Conservation (phyloP, 352 stramenopile genomes). For the Plasmopara muralis region DNA sequence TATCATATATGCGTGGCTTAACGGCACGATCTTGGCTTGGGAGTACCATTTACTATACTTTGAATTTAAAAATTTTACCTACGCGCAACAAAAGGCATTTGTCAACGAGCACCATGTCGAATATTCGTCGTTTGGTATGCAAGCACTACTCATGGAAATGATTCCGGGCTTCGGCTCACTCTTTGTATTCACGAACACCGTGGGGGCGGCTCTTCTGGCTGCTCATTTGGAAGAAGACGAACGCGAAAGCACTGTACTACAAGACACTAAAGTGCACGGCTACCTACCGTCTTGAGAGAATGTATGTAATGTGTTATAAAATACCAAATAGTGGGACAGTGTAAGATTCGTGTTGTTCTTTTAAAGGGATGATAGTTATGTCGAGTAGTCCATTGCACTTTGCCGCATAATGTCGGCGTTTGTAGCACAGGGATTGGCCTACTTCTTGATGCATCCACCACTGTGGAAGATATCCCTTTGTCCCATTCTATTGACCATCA, state of each 20-base stretch:
- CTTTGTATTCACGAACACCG: constrained; percentile 69
- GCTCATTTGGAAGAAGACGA: constrained; percentile 53
- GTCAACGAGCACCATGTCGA: constrained; percentile 40
- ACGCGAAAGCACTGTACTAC: too few species aligned
- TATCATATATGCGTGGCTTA: constrained; percentile 58
- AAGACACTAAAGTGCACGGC: constrained; percentile 12
- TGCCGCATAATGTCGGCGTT: too few species aligned
- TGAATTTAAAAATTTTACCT: constrained; percentile 55
- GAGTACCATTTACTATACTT: constrained; percentile 76
- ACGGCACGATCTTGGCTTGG: constrained; percentile 61
- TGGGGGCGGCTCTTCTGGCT: constrained; percentile 59
- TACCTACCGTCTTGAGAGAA: constrained; percentile 19
- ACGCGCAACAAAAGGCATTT: constrained; percentile 48
- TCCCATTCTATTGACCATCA: too few species aligned
- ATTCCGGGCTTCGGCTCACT: constrained; percentile 54
- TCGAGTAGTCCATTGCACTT: too few species aligned
- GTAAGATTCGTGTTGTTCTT: constrained; percentile 9
- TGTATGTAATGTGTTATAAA: constrained; percentile 6
- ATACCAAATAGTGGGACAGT: not conserved
- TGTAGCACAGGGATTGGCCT: too few species aligned
- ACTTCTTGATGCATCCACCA: too few species aligned
- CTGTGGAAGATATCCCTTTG: too few species aligned
- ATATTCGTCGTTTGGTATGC: constrained; percentile 67
- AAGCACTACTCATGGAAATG: constrained; percentile 68
- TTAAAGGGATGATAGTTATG: too few species aligned